Conservation (phyloP, 768 basidiomycete genomes). For the Multifurca ochricompacta region DNA sequence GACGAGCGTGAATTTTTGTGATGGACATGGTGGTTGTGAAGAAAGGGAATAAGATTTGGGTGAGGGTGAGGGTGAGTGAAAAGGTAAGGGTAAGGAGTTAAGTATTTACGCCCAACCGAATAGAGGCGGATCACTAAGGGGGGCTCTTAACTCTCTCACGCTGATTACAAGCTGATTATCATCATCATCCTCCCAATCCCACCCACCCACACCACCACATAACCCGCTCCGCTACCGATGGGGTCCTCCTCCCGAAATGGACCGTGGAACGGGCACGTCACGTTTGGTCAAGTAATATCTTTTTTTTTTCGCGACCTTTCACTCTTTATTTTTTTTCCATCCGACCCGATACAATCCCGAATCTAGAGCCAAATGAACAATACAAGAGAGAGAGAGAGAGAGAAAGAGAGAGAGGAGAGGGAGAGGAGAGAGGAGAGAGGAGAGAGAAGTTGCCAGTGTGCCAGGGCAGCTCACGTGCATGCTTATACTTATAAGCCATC, state of each 20-base stretch:
- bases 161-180: too few species aligned
- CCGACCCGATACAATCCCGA: background rate
- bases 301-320: background rate
- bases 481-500: background rate
- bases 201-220: too few species aligned
- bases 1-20: slow-evolving; percentile 86
- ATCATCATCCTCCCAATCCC: too few species aligned
- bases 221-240: background rate
- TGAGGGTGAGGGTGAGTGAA: background rate
- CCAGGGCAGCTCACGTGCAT: too few species aligned
- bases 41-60: too few species aligned
- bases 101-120: slow-evolving; percentile 18
- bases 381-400: too few species aligned
- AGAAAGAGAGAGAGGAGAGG: too few species aligned
- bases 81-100: background rate
- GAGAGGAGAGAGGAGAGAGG: too few species aligned
- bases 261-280: background rate
- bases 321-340: background rate
- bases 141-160: slow-evolving; percentile 30
- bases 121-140: slow-evolving; percentile 18
- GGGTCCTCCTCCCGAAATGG: background rate
- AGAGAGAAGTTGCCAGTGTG: too few species aligned
- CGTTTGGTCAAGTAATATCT: background rate
- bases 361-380: background rate
- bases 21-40: slow-evolving; percentile 65